phyloP scores from a whole-genome alignment of 1,284 basidiomycete genomes.

The Pseudozyma sp. region DNA sequence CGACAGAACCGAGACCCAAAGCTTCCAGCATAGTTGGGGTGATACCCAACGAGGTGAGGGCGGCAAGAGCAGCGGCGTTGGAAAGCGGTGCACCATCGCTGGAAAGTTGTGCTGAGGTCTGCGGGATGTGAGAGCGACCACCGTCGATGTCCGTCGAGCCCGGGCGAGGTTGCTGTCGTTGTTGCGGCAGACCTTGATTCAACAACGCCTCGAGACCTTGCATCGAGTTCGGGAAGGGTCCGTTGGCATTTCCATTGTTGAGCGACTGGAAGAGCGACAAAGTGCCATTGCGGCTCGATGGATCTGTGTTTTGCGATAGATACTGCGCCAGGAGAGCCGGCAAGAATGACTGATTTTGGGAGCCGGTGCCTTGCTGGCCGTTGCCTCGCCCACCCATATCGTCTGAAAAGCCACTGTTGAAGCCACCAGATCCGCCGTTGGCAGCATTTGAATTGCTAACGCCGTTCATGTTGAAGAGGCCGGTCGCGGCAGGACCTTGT shows the following conservation, averaged over 20 bases:
- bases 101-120: conserved; percentile 17
- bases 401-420: conserved; percentile 18
- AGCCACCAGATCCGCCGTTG: conserved; percentile 3
- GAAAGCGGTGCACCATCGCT: conserved; percentile 27
- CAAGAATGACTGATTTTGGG: conserved; percentile 28
- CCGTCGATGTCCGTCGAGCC: conserved; percentile 18
- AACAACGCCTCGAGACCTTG: conserved; percentile 34
- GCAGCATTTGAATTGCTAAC: conserved; percentile 5
- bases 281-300: conserved; percentile 27
- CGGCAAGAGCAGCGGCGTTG: conserved; percentile 38
- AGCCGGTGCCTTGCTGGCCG: conserved; percentile 9
- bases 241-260: conserved; percentile 19
- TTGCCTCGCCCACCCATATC: conserved; percentile 13
- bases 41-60: conserved; percentile 40
- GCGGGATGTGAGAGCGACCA: conserved; percentile 4
- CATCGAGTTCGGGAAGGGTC: conserved; percentile 9
- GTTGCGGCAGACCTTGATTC: conserved; percentile 23
- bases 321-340: conserved; percentile 47
- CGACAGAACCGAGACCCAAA: conserved; percentile 35
- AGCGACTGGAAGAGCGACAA: conserved; percentile 42
- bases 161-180: conserved; percentile 19
- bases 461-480: conserved; percentile 22
- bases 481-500: conserved; percentile 15
- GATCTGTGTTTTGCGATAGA: conserved; percentile 35
- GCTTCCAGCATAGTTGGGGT: conserved; percentile 46